A percentile compares a stretch with the other conserved stretches of the same genome.
Evolutionary conservation across 2,329 filamentous ascomycete genomes (phyloP).

Genomic region (Magnaporthiopsis poae): DNA sequence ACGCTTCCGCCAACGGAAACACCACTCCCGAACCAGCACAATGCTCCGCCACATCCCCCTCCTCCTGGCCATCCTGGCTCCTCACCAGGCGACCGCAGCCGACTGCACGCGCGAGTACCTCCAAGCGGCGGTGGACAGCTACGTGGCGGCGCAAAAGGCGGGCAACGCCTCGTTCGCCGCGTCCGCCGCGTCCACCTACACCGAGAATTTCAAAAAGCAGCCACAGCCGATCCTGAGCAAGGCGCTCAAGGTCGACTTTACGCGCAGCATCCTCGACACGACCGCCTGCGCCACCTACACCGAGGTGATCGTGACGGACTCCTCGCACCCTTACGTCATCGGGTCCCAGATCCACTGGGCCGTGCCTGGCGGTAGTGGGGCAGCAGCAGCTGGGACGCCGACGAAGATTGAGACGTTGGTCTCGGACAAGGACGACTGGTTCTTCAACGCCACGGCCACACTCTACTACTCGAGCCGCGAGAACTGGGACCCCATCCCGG

Average conservation of each 20-base stretch:
- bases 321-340: slow-evolving; percentile 25
- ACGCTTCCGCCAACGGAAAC: not conserved
- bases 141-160: slow-evolving; percentile 11
- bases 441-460: slow-evolving; percentile 27
- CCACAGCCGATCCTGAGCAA: slow-evolving; percentile 19
- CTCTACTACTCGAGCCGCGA: slow-evolving; percentile 23
- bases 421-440: slow-evolving; percentile 24
- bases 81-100: not conserved
- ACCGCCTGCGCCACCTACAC: slow-evolving; percentile 30
- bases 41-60: not conserved
- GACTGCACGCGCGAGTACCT: slow-evolving; percentile 11
- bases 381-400: no score
- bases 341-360: slow-evolving; percentile 25
- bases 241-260: slow-evolving; percentile 23
- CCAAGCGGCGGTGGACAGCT: slow-evolving; percentile 8
- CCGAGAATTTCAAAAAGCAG: slow-evolving; percentile 14
- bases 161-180: slow-evolving; percentile 8
- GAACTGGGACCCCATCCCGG: slow-evolving; percentile 19
- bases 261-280: slow-evolving; percentile 24
- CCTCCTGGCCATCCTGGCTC: not conserved
- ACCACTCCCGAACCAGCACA: not conserved
- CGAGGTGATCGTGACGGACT: slow-evolving; percentile 26
- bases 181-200: slow-evolving; percentile 10
- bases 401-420: slow-evolving; percentile 24
- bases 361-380: slow-evolving; percentile 8